Percentiles rank a stretch among this genome's conserved stretches.
phyloP scores from a whole-genome alignment of 805 yeast genomes.

The Candida chilensis region DNA sequence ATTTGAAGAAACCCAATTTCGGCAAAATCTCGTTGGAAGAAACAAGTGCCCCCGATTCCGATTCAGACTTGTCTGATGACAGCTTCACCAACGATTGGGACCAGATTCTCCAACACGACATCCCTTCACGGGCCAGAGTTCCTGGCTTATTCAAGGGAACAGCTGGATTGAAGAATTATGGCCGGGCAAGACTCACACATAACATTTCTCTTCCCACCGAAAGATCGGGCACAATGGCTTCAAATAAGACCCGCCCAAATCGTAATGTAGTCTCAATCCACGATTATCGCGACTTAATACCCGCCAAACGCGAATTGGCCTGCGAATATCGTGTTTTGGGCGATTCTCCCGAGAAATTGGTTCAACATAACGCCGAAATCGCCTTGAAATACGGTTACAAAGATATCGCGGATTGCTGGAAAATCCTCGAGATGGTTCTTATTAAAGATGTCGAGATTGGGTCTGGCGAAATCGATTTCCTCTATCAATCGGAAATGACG shows the following conservation, averaged over 20 bases:
- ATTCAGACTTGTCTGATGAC: conserved; percentile 34
- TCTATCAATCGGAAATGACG: conserved; percentile 6
- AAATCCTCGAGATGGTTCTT: conserved; percentile 37
- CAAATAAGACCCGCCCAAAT: no score
- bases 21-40: conserved; percentile 9
- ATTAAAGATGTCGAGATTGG: conserved; percentile 26
- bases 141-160: conserved; percentile 40
- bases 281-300: conserved; percentile 64
- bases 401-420: conserved; percentile 74
- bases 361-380: conserved; percentile 60
- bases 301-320: conserved; percentile 67
- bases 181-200: conserved; percentile 23
- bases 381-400: conserved; percentile 54
- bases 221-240: conserved; percentile 14
- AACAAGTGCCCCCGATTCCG: conserved; percentile 7
- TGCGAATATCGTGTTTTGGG: conserved; percentile 57
- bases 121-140: conserved; percentile 36
- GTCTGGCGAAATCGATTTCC: conserved; percentile 3
- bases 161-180: conserved; percentile 27
- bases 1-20: conserved; percentile 8
- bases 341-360: conserved; percentile 53
- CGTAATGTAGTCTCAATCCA: conserved; percentile 52
- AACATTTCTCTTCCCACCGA: conserved; percentile 29
- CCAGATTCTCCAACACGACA: conserved; percentile 50
- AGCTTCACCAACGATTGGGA: conserved; percentile 66